Evolutionary conservation across 441 rosid genomes (phyloP).

Genomic region (Pelargonium myrrhifolium): DNA sequence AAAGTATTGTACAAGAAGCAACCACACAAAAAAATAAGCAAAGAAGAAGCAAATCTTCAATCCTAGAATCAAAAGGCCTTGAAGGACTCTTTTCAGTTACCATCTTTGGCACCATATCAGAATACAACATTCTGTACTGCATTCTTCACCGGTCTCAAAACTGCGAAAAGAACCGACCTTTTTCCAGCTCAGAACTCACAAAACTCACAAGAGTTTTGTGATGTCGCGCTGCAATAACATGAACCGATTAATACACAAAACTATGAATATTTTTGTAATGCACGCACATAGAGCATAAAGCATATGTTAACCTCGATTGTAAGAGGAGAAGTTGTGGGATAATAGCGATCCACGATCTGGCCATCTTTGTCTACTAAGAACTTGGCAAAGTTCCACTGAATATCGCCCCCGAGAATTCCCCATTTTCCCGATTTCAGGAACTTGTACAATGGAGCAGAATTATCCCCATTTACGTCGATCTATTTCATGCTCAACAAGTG

Average conservation of each 20-base stretch:
- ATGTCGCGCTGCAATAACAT: conserved; percentile 35
- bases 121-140: too few relatives aligned
- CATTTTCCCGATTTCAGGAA: conserved; percentile 78
- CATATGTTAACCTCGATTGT: conserved; percentile 48
- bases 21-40: too few relatives aligned
- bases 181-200: conserved; percentile 11
- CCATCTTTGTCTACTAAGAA: conserved; percentile 67
- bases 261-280: neutral
- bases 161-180: neutral
- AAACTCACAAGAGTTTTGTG: conserved; percentile 42
- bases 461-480: conserved; percentile 79
- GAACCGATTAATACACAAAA: neutral
- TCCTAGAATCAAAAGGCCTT: too few relatives aligned
- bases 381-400: conserved; percentile 93
- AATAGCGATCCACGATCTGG: conserved; percentile 61
- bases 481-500: conserved; percentile 7
- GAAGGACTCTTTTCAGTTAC: too few relatives aligned
- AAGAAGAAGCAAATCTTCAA: too few relatives aligned
- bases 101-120: too few relatives aligned
- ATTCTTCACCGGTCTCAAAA: neutral
- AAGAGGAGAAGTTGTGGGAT: conserved; percentile 79
- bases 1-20: too few relatives aligned
- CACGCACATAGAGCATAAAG: neutral
- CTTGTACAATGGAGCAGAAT: conserved; percentile 60
- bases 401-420: conserved; percentile 85